A percentile compares a stretch with the other conserved stretches of the same genome.
phyloP scores from a whole-genome alignment of 805 yeast species.

The Metschnikowia colocasiae region DNA sequence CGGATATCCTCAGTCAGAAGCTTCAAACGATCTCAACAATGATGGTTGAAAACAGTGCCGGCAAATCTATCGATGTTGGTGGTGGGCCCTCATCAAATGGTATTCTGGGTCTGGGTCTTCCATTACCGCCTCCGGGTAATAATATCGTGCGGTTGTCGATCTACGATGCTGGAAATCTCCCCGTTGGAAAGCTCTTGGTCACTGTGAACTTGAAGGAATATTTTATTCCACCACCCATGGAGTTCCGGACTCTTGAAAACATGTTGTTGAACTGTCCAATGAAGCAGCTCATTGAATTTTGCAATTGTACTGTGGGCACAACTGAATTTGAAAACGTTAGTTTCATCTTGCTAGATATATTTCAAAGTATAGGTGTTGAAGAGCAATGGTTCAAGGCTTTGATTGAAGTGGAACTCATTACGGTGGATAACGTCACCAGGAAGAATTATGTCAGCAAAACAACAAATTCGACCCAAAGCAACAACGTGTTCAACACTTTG shows the following conservation, averaged over 20 bases:
- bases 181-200: constrained; percentile 57
- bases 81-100: constrained; percentile 8
- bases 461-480: constrained; percentile 27
- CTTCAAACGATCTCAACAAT: constrained; percentile 32
- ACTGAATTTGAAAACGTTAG: constrained; percentile 54
- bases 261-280: constrained; percentile 54
- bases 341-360: constrained; percentile 63
- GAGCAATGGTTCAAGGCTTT: constrained; percentile 70
- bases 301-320: constrained; percentile 37
- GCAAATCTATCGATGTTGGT: constrained; percentile 21
- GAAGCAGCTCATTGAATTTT: constrained; percentile 48
- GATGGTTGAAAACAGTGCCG: constrained; percentile 26
- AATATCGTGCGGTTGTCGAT: constrained; percentile 47
- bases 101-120: background rate
- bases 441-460: constrained; percentile 36
- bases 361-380: constrained; percentile 65
- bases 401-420: constrained; percentile 61
- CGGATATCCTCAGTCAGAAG: constrained; percentile 43
- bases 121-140: constrained; percentile 11
- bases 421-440: constrained; percentile 43
- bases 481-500: constrained; percentile 53
- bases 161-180: constrained; percentile 36
- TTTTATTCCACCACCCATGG: constrained; percentile 55
- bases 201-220: constrained; percentile 49
- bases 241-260: constrained; percentile 60